Evolutionary conservation across 306 rosid genomes (phyloP), one percentile per base, ranked within the genome.

Genomic region (Cicer bijugum): DNA sequence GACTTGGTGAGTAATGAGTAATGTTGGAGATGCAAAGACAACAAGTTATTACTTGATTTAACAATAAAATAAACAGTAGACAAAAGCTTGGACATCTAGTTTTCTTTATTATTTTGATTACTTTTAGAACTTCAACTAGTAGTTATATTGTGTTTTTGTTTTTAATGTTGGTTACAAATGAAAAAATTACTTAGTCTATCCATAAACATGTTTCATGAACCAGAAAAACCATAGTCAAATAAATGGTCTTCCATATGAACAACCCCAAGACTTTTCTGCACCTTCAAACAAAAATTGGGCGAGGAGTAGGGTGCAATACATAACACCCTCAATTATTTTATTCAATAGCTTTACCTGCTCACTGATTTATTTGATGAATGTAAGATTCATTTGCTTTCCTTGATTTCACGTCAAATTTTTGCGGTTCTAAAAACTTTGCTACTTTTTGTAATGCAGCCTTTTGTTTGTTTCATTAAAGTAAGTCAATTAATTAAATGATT

Each of bases 401-500:
- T 35, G 20, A 61, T 62, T 47, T 47, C 50, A 74, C 35, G 8
- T 15, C 19, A 9, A 40, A 19, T 12, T 15, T 46, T 46, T 37
- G 9, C 14, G 35, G 44, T 48, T 28, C 11, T 17, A 40, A 12
- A 47, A 20, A n/a, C 33, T 64, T 17, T 50, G 28, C 74, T 12
- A 11, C 15, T 19, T 42, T 20, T 48, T 80, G 11, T 15, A 9
- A n/a, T 46, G 7, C 4, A 17, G 6, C 11, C 5, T 15, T 50
- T 51, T 52, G 44, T 74, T 82, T 58, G 16, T 12, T 14, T 64
- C 45, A 9, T 63, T 28, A 58, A 45, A 1, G 9, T 37, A n/a
- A 75, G 38, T 67, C 75, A 67, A 38, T 59, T 0, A 16, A 16
- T 16, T 50, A 68, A 6, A 28, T 40, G 65, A 59, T 60, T 39